Base-by-base conservation (phyloP, 116 monocot species). In the Thalassia testudinum region DNA sequence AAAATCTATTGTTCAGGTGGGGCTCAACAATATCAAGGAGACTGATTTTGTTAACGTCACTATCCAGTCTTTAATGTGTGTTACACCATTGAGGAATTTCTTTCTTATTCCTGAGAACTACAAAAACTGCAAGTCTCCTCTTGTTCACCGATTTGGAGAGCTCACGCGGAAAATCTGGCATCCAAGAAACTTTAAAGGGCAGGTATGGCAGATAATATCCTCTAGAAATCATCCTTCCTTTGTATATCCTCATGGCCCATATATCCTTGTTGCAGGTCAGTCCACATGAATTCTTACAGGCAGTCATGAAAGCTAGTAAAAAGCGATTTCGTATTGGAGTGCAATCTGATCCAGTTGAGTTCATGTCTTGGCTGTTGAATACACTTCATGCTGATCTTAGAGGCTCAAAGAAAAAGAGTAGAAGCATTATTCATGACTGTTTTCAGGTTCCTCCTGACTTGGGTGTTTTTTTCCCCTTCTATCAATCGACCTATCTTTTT, bases 11-110 rank as follows among this genome's bases (percentile, higher is more conserved):
- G 38, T 60, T 53, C 70, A 97, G 97, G 82, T 97, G 21, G 97
- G 97, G 45, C 79, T 97, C 37, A 97, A 97, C 51, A 97, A 97
- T 63, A 97, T 97, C 24, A 89, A 89, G 66, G 97, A 97, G 63
- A 97, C 97, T 7, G 97, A 97, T 73, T 97, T 97, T 72, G 85
- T 97, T 6, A 97, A 97, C 73, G 97, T 97, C 21, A 97, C 82
- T 26, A 89, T 89, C 63, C 97, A 97, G 56, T 97, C 85, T 24
- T 66, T 97, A 52, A 97, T 97, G 97, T 66, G 97, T 58, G 79
- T 97, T 26, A 88, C 89, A 49, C 97, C 97, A 27, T 50, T 97
- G 21, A 85, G 97, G 62, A 97, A 97, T 59, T 97, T 89, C 50
- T 97, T 97, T 63, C 82, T 97, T 50, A 82, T 97, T 58, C 97